Evolutionary conservation across 2,329 filamentous ascomycete genomes (phyloP), one percentile per base, ranked within the genome.

Genomic region (Dactylonectria macrodidyma): DNA sequence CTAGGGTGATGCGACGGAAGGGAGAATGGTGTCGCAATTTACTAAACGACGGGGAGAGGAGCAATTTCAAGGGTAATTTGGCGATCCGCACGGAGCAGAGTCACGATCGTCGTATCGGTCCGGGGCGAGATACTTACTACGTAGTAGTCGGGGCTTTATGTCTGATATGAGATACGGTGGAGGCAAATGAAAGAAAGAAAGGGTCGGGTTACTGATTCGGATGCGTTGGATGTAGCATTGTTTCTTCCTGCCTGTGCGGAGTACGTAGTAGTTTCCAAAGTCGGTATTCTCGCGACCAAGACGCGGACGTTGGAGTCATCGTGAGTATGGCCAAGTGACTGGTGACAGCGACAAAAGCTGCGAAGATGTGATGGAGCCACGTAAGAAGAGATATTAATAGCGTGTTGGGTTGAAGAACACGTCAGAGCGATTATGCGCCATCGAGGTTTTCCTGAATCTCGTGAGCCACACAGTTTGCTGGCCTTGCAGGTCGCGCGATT

Each of bases 61-160:
- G 51, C n/a, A 54, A 54, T 54, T 54, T 54, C 34, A 54, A n/a
- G 30, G n/a, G 51, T 38, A 54, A 38, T 54, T 54, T 54, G 51
- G 51, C n/a, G 34, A 19, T 22, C 34, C 26, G 50, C 16, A 6
- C 2, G 14, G 24, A 16, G 50, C 16, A 6, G 12, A 26, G 24
- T 30, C 48, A 16, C 12, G 14, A 30, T 51, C 10, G 48, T 33
- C 12, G 14, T 30, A 26, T n/a, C 12, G 22, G 11, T 14, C 12
- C 30, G 24, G 24, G 30, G 5, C 24, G 46, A 48, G 46, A 22
- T 12, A 51, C 16, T 33, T 7, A 19, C 19, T 19, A 19, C 19
- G 19, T 19, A 19, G 19, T 19, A 16, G 5, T 7, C 26, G 26
- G 26, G 16, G 8, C 48, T 16, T n/a, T 3, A 7, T 30, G 24